A percentile compares a stretch with the other conserved stretches of the same genome.
These are phyloP conservation scores for Epichloe elymi DNA, from an alignment of 2,329 filamentous ascomycete species.

Conservation along the genomic window DNA sequence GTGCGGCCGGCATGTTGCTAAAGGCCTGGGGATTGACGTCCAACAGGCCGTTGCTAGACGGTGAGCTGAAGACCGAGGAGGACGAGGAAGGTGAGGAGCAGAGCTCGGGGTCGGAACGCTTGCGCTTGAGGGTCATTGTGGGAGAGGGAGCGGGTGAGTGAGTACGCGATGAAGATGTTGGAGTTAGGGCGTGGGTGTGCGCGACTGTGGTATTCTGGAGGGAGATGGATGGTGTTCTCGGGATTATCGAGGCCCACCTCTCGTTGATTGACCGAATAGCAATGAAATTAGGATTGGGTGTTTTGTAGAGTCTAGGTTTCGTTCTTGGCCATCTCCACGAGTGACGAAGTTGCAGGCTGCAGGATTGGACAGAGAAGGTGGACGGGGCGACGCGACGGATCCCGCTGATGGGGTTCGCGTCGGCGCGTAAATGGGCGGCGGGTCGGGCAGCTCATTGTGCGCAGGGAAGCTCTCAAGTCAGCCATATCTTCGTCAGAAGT, in stretches of 20 bases:
- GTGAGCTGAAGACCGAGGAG: slow-evolving; percentile 22
- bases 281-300: neutral
- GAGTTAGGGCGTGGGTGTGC: too few relatives aligned
- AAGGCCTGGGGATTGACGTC: slow-evolving; percentile 17
- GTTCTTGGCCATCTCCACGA: too few relatives aligned
- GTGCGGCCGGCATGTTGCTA: slow-evolving; percentile 19
- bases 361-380: neutral
- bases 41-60: slow-evolving; percentile 16
- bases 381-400: neutral
- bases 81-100: slow-evolving; percentile 32
- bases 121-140: slow-evolving; percentile 47
- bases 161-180: too few relatives aligned
- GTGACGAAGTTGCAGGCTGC: neutral
- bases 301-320: too few relatives aligned
- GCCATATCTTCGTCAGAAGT: too few relatives aligned
- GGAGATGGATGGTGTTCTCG: too few relatives aligned
- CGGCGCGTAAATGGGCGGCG: neutral
- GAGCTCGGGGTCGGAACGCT: slow-evolving; percentile 47
- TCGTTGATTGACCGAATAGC: too few relatives aligned
- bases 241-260: too few relatives aligned
- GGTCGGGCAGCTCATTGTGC: neutral
- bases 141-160: neutral
- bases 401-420: neutral
- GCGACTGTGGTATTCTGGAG: too few relatives aligned
- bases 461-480: too few relatives aligned